Evolutionary conservation across 768 basidiomycete species (phyloP), one percentile per base, ranked within the genome.

Genomic region (Gelatoporia subvermispora): DNA sequence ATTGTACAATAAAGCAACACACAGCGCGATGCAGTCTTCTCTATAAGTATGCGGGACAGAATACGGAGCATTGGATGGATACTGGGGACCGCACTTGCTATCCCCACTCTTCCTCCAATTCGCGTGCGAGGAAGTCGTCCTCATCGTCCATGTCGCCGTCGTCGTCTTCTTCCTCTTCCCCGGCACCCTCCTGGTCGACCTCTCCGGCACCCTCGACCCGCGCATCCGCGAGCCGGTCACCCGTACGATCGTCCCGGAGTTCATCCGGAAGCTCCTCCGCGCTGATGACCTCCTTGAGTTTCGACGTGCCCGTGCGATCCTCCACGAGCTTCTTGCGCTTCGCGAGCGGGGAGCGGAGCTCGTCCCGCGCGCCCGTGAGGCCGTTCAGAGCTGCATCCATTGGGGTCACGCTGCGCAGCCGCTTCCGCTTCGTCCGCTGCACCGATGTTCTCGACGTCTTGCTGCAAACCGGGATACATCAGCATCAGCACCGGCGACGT

Each of bases 71-170:
- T n/a, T n/a, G n/a, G n/a, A n/a, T n/a, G n/a, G n/a, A n/a, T n/a
- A n/a, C n/a, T n/a, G n/a, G n/a, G n/a, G n/a, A n/a, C n/a, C n/a
- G 13, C 28, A 31, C 28, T 18, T 31, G 56, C 66, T 82, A 89
- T 78, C 85, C 83, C 79, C 76, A 79, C 51, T 88, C 86, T 61
- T 84, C 84, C 60, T 81, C 85, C 55, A 90, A 70, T 60, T 85
- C 88, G 35, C 82, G 74, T n/a, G 86, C 81, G n/a, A 89, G 69
- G 61, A 88, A 88, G 61, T 89, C 87, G 36, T 88, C 86, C 3
- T 86, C 85, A 1, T 77, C 75, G 1, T 80, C 80, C 0, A 74
- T 76, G 0, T 68, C 74, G 0, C 73, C 77, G 2, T 75, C 75
- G 0, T 44, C 55, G 21, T 48, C 53, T 21, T 55, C 51, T 8